Evolutionary conservation across 495 filamentous ascomycete genomes (phyloP).

Genomic region (Aspergillus homomorphus): DNA sequence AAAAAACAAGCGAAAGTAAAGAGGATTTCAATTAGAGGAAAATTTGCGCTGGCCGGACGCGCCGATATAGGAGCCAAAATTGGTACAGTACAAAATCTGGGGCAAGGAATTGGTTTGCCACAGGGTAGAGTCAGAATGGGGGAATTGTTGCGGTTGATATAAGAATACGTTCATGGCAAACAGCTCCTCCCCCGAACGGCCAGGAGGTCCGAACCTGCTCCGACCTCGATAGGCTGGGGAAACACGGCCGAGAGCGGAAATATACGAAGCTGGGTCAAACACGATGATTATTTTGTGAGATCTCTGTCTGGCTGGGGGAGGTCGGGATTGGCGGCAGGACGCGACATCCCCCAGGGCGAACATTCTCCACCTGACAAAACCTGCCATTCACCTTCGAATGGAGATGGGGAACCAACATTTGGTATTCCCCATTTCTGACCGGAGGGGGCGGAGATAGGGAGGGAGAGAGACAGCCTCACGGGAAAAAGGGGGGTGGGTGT

Average conservation of each 20-base stretch:
- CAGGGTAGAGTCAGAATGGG: neutral
- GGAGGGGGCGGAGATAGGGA: neutral
- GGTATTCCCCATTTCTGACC: neutral
- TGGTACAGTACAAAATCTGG: neutral
- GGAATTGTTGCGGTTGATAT: neutral
- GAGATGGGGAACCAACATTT: neutral
- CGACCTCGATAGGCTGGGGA: neutral
- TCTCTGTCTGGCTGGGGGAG: neutral
- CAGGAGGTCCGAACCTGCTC: neutral
- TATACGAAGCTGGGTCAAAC: neutral
- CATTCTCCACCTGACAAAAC: neutral
- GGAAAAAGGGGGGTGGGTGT: neutral
- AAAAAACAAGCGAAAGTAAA: neutral
- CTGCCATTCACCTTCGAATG: neutral
- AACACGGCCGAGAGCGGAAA: neutral
- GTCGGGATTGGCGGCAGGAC: neutral
- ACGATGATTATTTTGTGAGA: neutral
- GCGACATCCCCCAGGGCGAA: neutral
- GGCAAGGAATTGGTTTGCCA: neutral
- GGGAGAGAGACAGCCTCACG: neutral
- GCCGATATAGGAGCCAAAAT: slow-evolving; percentile 1
- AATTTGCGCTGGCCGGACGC: neutral
- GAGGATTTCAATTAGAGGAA: slow-evolving; percentile 1
- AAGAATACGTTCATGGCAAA: neutral
- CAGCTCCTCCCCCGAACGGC: neutral